Percentiles rank a stretch among this genome's conserved stretches.
Conservation (phyloP, 2,329 filamentous ascomycete species). For the Talaromyces sp. region DNA sequence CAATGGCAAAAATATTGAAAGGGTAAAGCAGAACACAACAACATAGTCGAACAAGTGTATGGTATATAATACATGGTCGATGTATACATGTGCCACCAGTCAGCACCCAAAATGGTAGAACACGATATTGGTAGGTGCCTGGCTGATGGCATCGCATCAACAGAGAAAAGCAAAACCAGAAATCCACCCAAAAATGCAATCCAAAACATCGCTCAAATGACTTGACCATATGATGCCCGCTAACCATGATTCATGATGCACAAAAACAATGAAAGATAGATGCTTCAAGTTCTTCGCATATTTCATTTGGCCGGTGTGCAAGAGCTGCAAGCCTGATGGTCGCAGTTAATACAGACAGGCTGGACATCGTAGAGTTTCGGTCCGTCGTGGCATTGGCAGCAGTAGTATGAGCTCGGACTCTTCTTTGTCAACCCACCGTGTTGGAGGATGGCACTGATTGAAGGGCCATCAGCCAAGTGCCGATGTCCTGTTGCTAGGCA, state of each 20-base stretch:
- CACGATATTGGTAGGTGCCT: background rate
- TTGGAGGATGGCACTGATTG: background rate
- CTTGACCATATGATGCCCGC: background rate
- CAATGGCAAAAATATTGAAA: background rate
- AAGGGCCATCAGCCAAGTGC: background rate
- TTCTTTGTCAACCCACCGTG: constrained; percentile 4
- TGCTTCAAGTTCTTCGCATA: background rate
- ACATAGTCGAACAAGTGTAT: background rate
- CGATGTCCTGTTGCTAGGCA: background rate
- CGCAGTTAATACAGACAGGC: constrained; percentile 32
- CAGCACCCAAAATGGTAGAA: background rate
- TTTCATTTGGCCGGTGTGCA: constrained; percentile 22
- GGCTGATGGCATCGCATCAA: background rate
- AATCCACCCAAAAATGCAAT: background rate
- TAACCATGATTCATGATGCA: background rate
- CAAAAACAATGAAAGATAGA: background rate
- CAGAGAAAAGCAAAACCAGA: background rate
- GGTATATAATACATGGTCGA: background rate
- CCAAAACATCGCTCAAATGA: background rate
- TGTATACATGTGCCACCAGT: background rate
- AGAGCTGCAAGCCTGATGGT: constrained; percentile 29
- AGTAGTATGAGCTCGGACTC: constrained; percentile 27
- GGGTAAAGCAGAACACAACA: background rate
- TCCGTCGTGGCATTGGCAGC: constrained; percentile 39
- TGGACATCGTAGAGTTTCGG: constrained; percentile 38